Evolutionary conservation across 768 basidiomycete species (phyloP).

Genomic region (Amylocystis lapponica): DNA sequence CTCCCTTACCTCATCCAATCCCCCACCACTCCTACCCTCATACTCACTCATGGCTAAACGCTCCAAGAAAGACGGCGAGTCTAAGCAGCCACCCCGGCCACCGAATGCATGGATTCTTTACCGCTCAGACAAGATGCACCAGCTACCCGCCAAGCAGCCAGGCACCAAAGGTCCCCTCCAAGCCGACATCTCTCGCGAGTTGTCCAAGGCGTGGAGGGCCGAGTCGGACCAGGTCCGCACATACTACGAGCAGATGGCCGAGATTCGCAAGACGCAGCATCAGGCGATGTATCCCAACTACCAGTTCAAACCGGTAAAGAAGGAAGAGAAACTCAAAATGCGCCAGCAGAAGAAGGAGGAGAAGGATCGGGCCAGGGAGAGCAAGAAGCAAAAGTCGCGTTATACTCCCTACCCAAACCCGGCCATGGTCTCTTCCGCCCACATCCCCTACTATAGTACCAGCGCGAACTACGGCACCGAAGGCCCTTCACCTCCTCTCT

Average conservation of each 20-base stretch:
- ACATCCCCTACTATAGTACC: not conserved
- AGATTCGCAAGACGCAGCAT: constrained; percentile 19
- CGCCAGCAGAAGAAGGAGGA: constrained; percentile 5
- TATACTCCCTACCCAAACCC: not conserved
- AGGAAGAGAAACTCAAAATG: constrained; percentile 11
- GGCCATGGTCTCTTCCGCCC: not conserved
- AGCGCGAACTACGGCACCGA: not conserved
- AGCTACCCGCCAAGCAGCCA: not conserved
- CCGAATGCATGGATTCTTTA: constrained; percentile 17
- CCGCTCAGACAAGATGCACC: constrained; percentile 8
- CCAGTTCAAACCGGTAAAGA: constrained; percentile 20
- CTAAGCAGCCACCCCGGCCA: constrained; percentile 8
- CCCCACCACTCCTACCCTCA: not conserved
- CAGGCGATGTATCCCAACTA: constrained; percentile 19
- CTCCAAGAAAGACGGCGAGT: not conserved
- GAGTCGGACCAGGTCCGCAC: not conserved
- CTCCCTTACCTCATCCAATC: not conserved
- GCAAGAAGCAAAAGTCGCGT: constrained; percentile 1
- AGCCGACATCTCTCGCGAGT: constrained; percentile 7
- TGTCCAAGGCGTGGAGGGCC: constrained; percentile 4
- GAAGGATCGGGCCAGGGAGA: constrained; percentile 7
- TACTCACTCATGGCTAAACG: not conserved
- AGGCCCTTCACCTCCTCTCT: constrained; percentile 5
- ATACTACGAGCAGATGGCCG: constrained; percentile 14
- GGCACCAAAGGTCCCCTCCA: constrained; percentile 3